Percentiles rank a stretch among this genome's conserved stretches.
Conservation (phyloP, 2,329 filamentous ascomycete species). For the Emmonsiellopsis sp. region DNA sequence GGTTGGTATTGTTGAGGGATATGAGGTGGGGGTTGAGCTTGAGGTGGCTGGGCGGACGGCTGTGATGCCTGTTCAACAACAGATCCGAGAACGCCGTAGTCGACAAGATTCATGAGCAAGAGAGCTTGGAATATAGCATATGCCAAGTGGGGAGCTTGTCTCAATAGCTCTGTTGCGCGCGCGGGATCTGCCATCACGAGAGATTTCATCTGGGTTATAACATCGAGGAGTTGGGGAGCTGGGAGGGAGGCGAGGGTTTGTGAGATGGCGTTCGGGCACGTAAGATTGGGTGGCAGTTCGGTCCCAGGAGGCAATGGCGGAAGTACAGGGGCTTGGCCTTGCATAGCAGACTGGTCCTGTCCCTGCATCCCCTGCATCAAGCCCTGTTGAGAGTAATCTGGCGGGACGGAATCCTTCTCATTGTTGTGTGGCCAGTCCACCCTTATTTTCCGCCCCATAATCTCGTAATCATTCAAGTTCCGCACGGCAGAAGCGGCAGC, state of each 20-base stretch:
- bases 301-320: slow-evolving; percentile 77
- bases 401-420: slow-evolving; percentile 56
- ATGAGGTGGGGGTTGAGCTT: slow-evolving; percentile 27
- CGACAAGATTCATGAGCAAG: slow-evolving; percentile 85
- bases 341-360: slow-evolving; percentile 18
- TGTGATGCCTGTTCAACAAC: slow-evolving; percentile 59
- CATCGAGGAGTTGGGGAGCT: slow-evolving; percentile 81
- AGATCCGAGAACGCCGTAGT: slow-evolving; percentile 69
- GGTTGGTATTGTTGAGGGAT: slow-evolving; percentile 29
- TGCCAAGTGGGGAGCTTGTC: slow-evolving; percentile 81
- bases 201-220: slow-evolving; percentile 88
- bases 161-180: slow-evolving; percentile 76
- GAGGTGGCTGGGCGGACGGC: slow-evolving; percentile 31
- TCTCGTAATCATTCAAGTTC: slow-evolving; percentile 89
- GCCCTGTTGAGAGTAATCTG: slow-evolving; percentile 38
- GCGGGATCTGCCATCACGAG: slow-evolving; percentile 73
- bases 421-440: slow-evolving; percentile 96
- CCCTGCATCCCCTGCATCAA: slow-evolving; percentile 27
- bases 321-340: slow-evolving; percentile 46
- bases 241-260: slow-evolving; percentile 80
- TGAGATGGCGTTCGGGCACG: slow-evolving; percentile 83
- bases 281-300: slow-evolving; percentile 73
- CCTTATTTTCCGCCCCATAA: slow-evolving; percentile 87
- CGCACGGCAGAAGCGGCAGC: slow-evolving; percentile 86
- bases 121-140: slow-evolving; percentile 95